A percentile compares a stretch with the other conserved stretches of the same genome.
phyloP scores from a whole-genome alignment of 2,329 filamentous ascomycete genomes.

The Leptodontidium sp. region DNA sequence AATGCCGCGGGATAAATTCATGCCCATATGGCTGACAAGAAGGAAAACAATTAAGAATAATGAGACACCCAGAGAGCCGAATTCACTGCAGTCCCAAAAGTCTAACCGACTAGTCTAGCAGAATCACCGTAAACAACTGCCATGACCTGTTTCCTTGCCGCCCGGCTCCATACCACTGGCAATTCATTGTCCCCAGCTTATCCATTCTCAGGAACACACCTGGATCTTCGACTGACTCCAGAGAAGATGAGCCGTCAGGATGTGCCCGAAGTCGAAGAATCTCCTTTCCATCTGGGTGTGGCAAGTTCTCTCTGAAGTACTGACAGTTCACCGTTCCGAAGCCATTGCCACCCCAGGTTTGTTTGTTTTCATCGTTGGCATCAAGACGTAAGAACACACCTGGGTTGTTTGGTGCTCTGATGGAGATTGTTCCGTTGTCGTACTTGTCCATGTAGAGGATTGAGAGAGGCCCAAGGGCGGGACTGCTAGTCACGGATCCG shows the following conservation, averaged over 20 bases:
- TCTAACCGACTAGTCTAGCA: background rate
- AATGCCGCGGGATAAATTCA: too few species aligned
- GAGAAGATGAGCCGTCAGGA: background rate
- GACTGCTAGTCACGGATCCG: background rate
- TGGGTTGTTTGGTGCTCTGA: background rate
- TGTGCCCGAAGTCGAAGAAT: background rate
- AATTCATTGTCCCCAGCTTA: background rate
- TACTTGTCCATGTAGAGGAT: constrained; percentile 5
- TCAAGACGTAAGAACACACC: background rate
- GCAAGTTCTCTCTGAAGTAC: background rate
- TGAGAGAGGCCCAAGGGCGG: background rate
- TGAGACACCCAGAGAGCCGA: background rate
- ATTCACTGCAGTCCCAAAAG: background rate
- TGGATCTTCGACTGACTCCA: background rate
- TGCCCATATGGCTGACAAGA: background rate
- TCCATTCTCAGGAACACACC: background rate
- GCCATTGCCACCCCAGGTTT: background rate
- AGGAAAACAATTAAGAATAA: background rate
- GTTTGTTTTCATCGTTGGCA: background rate
- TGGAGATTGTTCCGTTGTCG: background rate
- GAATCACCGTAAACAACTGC: background rate
- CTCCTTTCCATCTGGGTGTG: background rate
- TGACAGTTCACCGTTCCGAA: background rate
- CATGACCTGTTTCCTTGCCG: background rate
- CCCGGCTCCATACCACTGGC: background rate